Percentiles rank a stretch among this genome's conserved stretches.
These are phyloP conservation scores for Lanmaoa rubissima DNA, from an alignment of 768 basidiomycete genomes.

Conservation along the genomic window DNA sequence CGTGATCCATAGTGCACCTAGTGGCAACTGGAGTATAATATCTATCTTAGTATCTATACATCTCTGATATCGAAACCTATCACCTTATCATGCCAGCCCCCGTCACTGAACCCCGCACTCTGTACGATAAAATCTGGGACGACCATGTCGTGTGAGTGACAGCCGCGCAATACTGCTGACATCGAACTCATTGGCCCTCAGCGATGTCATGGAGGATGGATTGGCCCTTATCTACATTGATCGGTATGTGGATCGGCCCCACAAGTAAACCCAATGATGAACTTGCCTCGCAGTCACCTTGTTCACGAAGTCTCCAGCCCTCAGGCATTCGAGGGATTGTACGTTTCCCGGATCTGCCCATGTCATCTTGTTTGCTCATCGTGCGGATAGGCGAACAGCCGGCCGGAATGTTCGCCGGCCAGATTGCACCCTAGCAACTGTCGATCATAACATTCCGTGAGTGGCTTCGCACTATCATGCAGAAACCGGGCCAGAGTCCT, in stretches of 20 bases:
- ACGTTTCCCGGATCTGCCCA: conserved; percentile 27
- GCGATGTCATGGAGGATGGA: conserved; percentile 72
- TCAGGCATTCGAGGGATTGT: conserved; percentile 89
- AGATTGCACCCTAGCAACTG: conserved; percentile 87
- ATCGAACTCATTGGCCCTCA: conserved; percentile 30
- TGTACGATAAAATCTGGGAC: conserved; percentile 98
- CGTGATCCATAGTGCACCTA: no score
- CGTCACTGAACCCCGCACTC: conserved; percentile 69
- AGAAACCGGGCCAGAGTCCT: background rate
- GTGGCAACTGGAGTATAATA: no score
- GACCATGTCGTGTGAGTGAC: conserved; percentile 84
- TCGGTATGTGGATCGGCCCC: conserved; percentile 46
- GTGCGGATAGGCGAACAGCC: conserved; percentile 57
- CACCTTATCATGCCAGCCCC: conserved; percentile 48
- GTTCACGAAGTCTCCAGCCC: conserved; percentile 93
- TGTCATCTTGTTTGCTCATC: conserved; percentile 11
- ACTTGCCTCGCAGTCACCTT: conserved; percentile 39
- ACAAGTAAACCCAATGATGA: background rate
- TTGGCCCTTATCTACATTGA: conserved; percentile 82
- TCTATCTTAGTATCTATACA: no score
- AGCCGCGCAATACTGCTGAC: background rate
- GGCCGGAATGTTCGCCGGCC: conserved; percentile 75
- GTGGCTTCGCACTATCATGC: conserved; percentile 28
- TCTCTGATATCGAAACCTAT: background rate
- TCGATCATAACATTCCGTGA: conserved; percentile 87